Percentiles rank a stretch among this genome's conserved stretches.
These are phyloP conservation scores for Apiotrichum siamense DNA, from an alignment of 1,284 basidiomycete genomes.

Conservation along the genomic window DNA sequence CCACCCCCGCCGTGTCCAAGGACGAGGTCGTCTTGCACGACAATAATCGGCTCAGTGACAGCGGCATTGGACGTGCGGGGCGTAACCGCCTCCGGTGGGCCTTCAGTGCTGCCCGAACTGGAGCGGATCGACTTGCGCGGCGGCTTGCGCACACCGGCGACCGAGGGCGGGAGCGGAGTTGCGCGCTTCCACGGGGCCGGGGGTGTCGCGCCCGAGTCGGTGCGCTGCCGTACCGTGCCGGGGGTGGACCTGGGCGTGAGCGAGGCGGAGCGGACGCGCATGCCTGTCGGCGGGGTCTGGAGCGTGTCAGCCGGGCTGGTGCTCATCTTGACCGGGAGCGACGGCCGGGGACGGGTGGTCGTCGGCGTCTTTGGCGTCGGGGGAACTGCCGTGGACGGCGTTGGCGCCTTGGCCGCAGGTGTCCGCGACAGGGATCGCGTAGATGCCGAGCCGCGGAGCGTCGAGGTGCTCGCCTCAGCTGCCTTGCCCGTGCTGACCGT, in stretches of 20 bases:
- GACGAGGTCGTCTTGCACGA: constrained; percentile 23
- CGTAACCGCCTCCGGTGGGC: constrained; percentile 27
- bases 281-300: not conserved
- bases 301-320: constrained; percentile 2
- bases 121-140: constrained; percentile 20
- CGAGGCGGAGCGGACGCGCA: constrained; percentile 7
- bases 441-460: constrained; percentile 1
- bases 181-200: constrained; percentile 18
- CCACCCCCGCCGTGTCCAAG: not conserved
- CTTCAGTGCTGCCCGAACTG: constrained; percentile 30
- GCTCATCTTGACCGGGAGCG: constrained; percentile 1
- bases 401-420: not conserved
- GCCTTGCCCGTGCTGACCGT: constrained; percentile 9
- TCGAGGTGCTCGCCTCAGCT: not conserved
- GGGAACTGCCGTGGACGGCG: no score
- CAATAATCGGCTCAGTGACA: constrained; percentile 20
- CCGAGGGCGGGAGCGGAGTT: constrained; percentile 13
- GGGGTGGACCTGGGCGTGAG: constrained; percentile 6
- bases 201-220: constrained; percentile 3
- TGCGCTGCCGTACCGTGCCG: constrained; percentile 6
- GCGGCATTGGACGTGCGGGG: constrained; percentile 21
- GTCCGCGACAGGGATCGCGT: constrained; percentile 1
- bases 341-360: constrained; percentile 1
- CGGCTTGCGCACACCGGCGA: constrained; percentile 13
- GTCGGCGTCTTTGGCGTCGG: not conserved